These are phyloP conservation scores for Pneumocystis sp. DNA, from an alignment of 1,139 yeast genomes.

Conservation along the genomic window DNA sequence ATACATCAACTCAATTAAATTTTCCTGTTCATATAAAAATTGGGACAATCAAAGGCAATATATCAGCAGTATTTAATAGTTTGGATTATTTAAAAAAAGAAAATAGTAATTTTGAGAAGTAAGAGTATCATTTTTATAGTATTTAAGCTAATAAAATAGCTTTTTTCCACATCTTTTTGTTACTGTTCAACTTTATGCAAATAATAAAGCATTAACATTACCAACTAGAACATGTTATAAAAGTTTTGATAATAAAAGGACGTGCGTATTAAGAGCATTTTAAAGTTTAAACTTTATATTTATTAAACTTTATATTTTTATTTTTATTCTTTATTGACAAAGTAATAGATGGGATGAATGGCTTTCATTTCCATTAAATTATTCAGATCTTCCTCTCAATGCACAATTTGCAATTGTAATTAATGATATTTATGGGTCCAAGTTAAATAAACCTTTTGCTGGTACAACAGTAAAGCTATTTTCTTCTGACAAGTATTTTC, in stretches of 20 bases:
- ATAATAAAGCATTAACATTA: slow-evolving; percentile 46
- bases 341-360: slow-evolving; percentile 39
- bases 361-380: slow-evolving; percentile 54
- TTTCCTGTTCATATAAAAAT: slow-evolving; percentile 40
- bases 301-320: not conserved
- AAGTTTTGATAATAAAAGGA: slow-evolving; percentile 34
- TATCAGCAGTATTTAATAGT: slow-evolving; percentile 9
- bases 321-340: not conserved
- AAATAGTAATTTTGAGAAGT: slow-evolving; percentile 34
- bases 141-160: slow-evolving; percentile 13
- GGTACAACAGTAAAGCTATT: slow-evolving; percentile 47
- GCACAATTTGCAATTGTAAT: slow-evolving; percentile 47
- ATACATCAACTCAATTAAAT: slow-evolving; percentile 57
- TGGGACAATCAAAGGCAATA: slow-evolving; percentile 13
- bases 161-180: slow-evolving; percentile 48
- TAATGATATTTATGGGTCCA: slow-evolving; percentile 48
- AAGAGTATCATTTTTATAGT: not conserved
- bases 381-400: slow-evolving; percentile 51
- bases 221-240: slow-evolving; percentile 56
- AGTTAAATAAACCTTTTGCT: slow-evolving; percentile 38
- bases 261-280: slow-evolving; percentile 1
- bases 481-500: slow-evolving; percentile 27
- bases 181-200: slow-evolving; percentile 45
- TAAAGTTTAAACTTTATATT: not conserved
- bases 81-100: slow-evolving; percentile 29